phyloP scores from a whole-genome alignment of 1,284 basidiomycete species.

The Rhodotorula sp. region DNA sequence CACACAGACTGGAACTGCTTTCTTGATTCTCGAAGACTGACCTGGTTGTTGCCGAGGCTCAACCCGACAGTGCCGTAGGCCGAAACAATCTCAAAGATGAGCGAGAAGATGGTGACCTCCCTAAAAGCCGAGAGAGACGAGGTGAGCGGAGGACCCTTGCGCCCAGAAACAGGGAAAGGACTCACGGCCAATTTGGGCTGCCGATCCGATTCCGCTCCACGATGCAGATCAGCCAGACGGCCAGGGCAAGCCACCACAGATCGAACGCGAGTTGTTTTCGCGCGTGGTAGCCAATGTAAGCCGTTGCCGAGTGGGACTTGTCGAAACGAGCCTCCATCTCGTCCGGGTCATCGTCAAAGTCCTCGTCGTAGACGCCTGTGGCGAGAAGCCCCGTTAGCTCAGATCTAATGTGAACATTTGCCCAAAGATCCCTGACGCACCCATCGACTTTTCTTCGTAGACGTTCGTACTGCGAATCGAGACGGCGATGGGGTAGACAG shows the following conservation, averaged over 20 bases:
- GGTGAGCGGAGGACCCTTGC: conserved; percentile 42
- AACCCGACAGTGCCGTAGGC: conserved; percentile 90
- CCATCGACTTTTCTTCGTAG: conserved; percentile 74
- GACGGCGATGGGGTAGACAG: conserved; percentile 57
- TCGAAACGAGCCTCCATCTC: conserved; percentile 54
- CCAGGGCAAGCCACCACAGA: conserved; percentile 49
- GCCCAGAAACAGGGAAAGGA: conserved; percentile 4
- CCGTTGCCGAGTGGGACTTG: conserved; percentile 43
- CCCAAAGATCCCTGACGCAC: neutral
- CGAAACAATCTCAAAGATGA: conserved; percentile 75
- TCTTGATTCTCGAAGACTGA: conserved; percentile 38
- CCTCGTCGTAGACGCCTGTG: conserved; percentile 62
- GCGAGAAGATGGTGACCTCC: conserved; percentile 38
- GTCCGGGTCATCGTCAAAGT: conserved; percentile 53
- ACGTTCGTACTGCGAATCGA: conserved; percentile 97
- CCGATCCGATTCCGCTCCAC: conserved; percentile 65
- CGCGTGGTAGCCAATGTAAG: conserved; percentile 57
- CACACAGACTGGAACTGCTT: neutral
- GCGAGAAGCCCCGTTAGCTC: conserved; percentile 54
- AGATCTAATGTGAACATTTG: too few species aligned
- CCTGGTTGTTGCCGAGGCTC: conserved; percentile 60
- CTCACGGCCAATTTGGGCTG: conserved; percentile 27
- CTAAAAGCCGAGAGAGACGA: conserved; percentile 46
- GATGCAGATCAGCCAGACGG: conserved; percentile 62
- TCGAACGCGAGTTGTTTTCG: conserved; percentile 84